These are phyloP conservation scores for Teunomyces tritomae DNA, from an alignment of 805 yeast species.

Conservation along the genomic window DNA sequence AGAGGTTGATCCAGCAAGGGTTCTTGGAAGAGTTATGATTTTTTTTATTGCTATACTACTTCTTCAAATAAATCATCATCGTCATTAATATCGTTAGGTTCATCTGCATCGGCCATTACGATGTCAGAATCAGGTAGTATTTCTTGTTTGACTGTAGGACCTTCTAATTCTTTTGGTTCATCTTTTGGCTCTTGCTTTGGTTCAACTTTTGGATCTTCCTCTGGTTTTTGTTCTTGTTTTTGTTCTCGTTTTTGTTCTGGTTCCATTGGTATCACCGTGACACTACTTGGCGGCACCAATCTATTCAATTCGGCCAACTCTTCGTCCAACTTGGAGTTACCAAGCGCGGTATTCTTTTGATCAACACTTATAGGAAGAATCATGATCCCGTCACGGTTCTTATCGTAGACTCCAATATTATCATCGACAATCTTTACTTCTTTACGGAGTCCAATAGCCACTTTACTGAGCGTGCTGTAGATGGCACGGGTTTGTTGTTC, in stretches of 20 bases:
- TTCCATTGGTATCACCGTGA: conserved; percentile 3
- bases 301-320: conserved; percentile 32
- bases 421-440: conserved; percentile 68
- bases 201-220: background rate
- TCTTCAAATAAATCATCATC: conserved; percentile 17
- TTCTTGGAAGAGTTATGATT: conserved; percentile 68
- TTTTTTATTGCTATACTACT: conserved; percentile 8
- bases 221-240: background rate
- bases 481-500: conserved; percentile 44
- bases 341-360: conserved; percentile 68
- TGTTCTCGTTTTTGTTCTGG: conserved; percentile 2
- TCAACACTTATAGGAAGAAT: conserved; percentile 68
- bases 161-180: background rate
- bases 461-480: conserved; percentile 52
- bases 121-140: background rate
- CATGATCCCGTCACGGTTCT: conserved; percentile 44
- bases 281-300: conserved; percentile 11
- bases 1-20: conserved; percentile 90
- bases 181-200: background rate
- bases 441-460: conserved; percentile 58
- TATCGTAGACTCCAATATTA: conserved; percentile 47
- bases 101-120: background rate
- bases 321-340: conserved; percentile 52
- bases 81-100: conserved; percentile 10
- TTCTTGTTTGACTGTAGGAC: background rate